Evolutionary conservation across 306 rosid species (phyloP), one percentile per base, ranked within the genome.

Genomic region (Argentina anserina): DNA sequence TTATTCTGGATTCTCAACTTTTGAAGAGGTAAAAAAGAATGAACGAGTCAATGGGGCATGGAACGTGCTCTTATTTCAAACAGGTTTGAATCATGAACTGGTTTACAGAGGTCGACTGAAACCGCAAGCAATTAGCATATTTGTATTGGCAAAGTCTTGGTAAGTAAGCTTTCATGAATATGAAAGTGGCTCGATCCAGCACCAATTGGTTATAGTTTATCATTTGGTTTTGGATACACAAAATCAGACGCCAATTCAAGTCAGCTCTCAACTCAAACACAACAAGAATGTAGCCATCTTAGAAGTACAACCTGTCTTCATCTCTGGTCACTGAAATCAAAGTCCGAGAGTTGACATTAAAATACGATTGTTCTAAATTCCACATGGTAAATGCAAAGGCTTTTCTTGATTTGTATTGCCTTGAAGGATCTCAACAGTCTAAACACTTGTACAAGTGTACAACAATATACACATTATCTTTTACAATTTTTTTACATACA

Each of bases 401-500:
- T 6, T 47, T 53, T 43, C 55, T 25, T 26, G 62, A 65, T 29
- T 25, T 65, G 59, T 56, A 34, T 65, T 58, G 60, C 67, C 34
- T n/a, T 62, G 0, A 21, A 56, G 31, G 29, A 47, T 45, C 67
- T 75, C 69, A 53, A 53, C 53, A 1, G 6, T 33, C 18, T 33
- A 25, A 72, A 72, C 28, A 66, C 67, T 34, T 53, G 42, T 59
- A 49, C 31, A 46, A 49, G 25, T 53, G 42, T 59, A 49, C 31
- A 46, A 49, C 13, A 46, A 6, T 67, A 29, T 61, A 66, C 47
- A 67, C 9, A 18, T 46, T 45, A 33, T 40, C 63, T 68, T 59
- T 67, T 76, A 80, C 76, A 71, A 6, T 60, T 67, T 33, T 59
- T 68, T 42, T 50, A 39, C 18, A 41, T 52, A 43, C 39, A 58